phyloP scores from a whole-genome alignment of 164 flowering plant genomes.

The Vitis cinerea region DNA sequence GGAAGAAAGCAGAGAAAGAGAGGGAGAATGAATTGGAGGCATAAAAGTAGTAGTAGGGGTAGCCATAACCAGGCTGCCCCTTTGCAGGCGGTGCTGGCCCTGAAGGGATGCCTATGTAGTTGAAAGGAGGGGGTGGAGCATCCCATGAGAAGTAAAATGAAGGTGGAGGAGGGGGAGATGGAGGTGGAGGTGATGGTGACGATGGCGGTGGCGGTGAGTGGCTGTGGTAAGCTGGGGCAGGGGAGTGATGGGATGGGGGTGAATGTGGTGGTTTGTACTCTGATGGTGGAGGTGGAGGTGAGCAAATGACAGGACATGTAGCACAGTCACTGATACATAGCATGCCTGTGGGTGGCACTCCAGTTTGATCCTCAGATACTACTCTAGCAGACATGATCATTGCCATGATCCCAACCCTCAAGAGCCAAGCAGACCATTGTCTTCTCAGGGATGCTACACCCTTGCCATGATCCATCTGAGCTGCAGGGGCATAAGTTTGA shows the following conservation, averaged over 20 bases:
- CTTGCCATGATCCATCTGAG: conserved; percentile 17
- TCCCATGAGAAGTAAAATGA: conserved; percentile 1
- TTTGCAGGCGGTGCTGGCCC: conserved; percentile 13
- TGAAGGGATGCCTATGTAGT: conserved; percentile 15
- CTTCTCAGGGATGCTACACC: neutral
- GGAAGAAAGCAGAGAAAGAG: conserved; percentile 4
- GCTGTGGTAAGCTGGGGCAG: neutral
- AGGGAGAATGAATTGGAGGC: conserved; percentile 32
- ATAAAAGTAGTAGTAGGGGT: conserved; percentile 50
- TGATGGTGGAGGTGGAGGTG: conserved; percentile 48
- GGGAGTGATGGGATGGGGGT: conserved; percentile 9
- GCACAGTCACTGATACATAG: conserved; percentile 63
- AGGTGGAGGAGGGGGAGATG: conserved; percentile 5
- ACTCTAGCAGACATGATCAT: conserved; percentile 12
- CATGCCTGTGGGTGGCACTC: conserved; percentile 25
- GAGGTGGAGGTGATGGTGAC: conserved; percentile 3
- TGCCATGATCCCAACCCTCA: conserved; percentile 10
- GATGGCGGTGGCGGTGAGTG: conserved; percentile 7
- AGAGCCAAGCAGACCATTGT: conserved; percentile 1
- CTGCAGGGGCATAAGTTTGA: no score
- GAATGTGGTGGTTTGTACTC: conserved; percentile 9
- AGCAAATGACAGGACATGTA: conserved; percentile 56
- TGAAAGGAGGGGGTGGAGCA: conserved; percentile 25
- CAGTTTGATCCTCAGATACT: conserved; percentile 20
- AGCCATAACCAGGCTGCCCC: conserved; percentile 22